Evolutionary conservation across 371 early-diverging fungal genomes (phyloP).

Genomic region (Choanephora cucurbitarum): DNA sequence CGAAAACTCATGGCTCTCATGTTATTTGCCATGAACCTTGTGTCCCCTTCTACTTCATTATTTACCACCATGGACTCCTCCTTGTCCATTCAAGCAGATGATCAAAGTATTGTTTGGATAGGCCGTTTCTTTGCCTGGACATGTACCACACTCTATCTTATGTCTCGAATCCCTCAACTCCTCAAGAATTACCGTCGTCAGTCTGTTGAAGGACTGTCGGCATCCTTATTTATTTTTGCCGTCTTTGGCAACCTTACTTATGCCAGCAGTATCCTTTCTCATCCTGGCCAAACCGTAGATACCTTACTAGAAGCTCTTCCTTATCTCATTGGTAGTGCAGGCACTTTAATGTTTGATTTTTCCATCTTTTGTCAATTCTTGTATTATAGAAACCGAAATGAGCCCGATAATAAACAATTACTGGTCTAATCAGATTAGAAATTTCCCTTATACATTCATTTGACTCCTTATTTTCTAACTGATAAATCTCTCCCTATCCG

Average conservation of each 20-base stretch:
- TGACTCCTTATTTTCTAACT: no score
- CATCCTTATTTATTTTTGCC: conserved; percentile 70
- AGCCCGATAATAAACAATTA: neutral
- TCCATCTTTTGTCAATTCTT: conserved; percentile 40
- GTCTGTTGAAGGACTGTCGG: conserved; percentile 66
- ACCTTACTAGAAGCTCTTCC: conserved; percentile 38
- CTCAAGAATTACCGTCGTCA: conserved; percentile 57
- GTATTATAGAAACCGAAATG: conserved; percentile 17
- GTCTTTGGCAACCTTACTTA: conserved; percentile 70
- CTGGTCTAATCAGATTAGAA: neutral
- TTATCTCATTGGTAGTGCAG: conserved; percentile 44
- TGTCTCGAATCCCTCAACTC: conserved; percentile 70
- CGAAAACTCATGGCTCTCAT: conserved; percentile 16
- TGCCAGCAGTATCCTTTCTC: conserved; percentile 56
- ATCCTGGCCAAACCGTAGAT: conserved; percentile 40
- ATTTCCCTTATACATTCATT: no score
- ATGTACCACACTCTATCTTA: conserved; percentile 66
- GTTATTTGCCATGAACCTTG: conserved; percentile 8
- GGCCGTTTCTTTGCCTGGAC: conserved; percentile 66
- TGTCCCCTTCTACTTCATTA: conserved; percentile 3
- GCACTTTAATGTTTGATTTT: conserved; percentile 36
- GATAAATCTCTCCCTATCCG: no score
- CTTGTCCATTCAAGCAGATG: no score
- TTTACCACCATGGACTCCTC: no score
- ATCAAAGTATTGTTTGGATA: conserved; percentile 28